Percentiles rank a stretch among this genome's conserved stretches.
Conservation (phyloP, 192 early-diverging fungal species). For the Coemansia sp. region DNA sequence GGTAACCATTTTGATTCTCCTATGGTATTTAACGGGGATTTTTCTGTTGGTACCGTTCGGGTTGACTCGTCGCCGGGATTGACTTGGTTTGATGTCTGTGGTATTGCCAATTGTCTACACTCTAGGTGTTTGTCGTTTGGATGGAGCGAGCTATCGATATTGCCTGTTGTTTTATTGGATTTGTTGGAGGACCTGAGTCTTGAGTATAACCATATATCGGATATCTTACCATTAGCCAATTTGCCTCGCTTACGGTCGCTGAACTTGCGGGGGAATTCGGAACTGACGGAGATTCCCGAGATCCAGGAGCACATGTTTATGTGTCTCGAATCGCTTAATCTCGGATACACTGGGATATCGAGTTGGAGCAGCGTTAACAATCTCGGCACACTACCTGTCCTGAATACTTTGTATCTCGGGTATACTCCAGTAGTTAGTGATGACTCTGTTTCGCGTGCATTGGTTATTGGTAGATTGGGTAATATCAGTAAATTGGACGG, state of each 20-base stretch:
- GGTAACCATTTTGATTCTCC: slow-evolving; percentile 26
- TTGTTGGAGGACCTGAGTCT: slow-evolving; percentile 26
- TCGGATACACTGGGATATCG: slow-evolving; percentile 23
- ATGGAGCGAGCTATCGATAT: slow-evolving; percentile 7
- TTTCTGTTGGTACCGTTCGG: slow-evolving; percentile 19
- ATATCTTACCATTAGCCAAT: slow-evolving; percentile 10
- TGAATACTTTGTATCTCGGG: slow-evolving; percentile 8
- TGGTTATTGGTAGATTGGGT: slow-evolving; percentile 22
- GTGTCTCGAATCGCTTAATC: slow-evolving; percentile 18
- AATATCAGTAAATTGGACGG: slow-evolving; percentile 33
- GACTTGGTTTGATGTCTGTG: slow-evolving; percentile 13
- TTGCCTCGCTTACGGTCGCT: slow-evolving; percentile 18
- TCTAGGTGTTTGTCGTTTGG: slow-evolving; percentile 27
- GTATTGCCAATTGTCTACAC: not conserved
- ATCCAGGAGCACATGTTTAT: not conserved
- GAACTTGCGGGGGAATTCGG: slow-evolving; percentile 32
- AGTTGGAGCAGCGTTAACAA: slow-evolving; percentile 11
- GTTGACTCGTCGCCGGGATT: slow-evolving; percentile 21
- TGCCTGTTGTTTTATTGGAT: not conserved
- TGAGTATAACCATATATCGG: slow-evolving; percentile 30
- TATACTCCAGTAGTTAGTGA: slow-evolving; percentile 15
- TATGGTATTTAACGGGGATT: not conserved
- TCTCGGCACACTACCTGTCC: not conserved
- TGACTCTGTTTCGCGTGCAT: not conserved
- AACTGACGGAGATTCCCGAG: not conserved